phyloP scores from a whole-genome alignment of 2,329 filamentous ascomycete genomes.

The Botryotinia globosa region DNA sequence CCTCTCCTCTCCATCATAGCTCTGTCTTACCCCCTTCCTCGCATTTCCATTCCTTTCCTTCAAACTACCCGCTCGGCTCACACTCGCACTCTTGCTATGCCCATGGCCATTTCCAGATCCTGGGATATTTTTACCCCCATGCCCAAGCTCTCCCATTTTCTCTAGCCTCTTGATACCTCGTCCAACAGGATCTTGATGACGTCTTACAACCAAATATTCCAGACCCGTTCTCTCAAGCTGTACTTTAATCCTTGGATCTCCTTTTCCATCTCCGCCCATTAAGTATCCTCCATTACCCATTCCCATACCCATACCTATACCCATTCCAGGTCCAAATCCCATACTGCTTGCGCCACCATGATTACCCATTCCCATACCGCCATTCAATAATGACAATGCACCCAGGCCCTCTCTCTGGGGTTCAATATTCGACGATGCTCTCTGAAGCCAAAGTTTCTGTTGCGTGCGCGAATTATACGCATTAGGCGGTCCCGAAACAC shows the following conservation, averaged over 20 bases:
- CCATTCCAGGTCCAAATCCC: conserved; percentile 5
- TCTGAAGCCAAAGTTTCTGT: conserved; percentile 72
- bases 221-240: conserved; percentile 67
- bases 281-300: conserved; percentile 29
- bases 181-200: conserved; percentile 68
- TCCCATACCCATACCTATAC: neutral
- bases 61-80: conserved; percentile 26
- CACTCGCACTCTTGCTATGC: conserved; percentile 21
- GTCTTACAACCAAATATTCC: conserved; percentile 71
- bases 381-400: conserved; percentile 36
- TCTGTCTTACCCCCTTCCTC: conserved; percentile 43
- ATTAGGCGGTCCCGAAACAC: conserved; percentile 30
- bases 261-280: conserved; percentile 42
- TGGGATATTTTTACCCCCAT: conserved; percentile 51
- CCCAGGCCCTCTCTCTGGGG: conserved; percentile 43
- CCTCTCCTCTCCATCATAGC: conserved; percentile 37
- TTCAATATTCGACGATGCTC: conserved; percentile 70
- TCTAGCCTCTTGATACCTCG: conserved; percentile 57
- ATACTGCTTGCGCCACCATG: conserved; percentile 22
- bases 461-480: conserved; percentile 58
- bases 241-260: conserved; percentile 62
- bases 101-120: conserved; percentile 36
- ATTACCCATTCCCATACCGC: conserved; percentile 29
- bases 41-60: conserved; percentile 14
- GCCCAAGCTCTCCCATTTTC: conserved; percentile 48